phyloP scores from a whole-genome alignment of 495 filamentous ascomycete species.

The Penicillium dipodomyicola region DNA sequence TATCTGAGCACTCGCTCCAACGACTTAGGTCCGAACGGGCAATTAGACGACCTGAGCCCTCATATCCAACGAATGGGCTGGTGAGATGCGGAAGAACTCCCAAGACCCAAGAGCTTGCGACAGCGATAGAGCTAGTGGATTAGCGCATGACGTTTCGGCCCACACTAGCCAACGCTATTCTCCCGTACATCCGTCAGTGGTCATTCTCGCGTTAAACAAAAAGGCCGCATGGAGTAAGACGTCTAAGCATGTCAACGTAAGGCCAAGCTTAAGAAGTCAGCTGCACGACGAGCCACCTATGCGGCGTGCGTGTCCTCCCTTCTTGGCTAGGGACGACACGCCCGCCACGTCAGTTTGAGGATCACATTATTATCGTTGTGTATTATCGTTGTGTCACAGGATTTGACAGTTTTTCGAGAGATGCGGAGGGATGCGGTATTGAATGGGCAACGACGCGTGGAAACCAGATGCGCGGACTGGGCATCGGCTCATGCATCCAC shows the following conservation, averaged over 20 bases:
- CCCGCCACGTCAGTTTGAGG: neutral
- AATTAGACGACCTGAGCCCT: neutral
- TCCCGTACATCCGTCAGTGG: neutral
- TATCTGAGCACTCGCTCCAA: neutral
- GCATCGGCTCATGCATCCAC: neutral
- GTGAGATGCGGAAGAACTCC: neutral
- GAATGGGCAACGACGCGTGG: constrained; percentile 1
- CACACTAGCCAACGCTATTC: constrained; percentile 1
- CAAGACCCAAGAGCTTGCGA: constrained; percentile 9
- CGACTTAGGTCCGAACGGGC: neutral
- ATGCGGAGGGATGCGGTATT: neutral
- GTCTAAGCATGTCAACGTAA: constrained; percentile 9
- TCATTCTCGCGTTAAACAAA: neutral
- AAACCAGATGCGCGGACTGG: neutral
- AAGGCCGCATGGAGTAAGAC: neutral
- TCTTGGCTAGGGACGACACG: constrained; percentile 5
- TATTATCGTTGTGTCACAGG: neutral
- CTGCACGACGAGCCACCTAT: neutral
- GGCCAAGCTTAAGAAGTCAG: constrained; percentile 1
- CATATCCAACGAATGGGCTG: neutral
- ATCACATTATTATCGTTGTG: neutral
- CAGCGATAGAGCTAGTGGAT: constrained; percentile 2
- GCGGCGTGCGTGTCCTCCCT: constrained; percentile 4
- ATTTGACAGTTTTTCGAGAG: neutral
- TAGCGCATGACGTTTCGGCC: constrained; percentile 6